Conservation (phyloP, 2,329 filamentous ascomycete genomes). For the Neofusicoccum cordaticola region DNA sequence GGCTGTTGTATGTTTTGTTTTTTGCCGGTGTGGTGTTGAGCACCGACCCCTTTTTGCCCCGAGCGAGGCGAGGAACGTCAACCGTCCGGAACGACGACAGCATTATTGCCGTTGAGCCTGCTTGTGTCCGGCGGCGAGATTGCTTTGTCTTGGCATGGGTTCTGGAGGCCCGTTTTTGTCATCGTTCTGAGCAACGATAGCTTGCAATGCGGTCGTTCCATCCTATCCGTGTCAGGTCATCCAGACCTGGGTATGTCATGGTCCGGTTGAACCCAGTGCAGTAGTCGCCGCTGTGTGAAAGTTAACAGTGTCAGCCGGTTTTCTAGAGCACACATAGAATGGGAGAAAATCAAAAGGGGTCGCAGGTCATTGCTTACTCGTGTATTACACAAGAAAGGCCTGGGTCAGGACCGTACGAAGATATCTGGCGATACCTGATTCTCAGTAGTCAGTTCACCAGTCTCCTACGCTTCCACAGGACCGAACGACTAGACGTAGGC, state of each 20-base stretch:
- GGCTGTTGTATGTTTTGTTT: slow-evolving; percentile 1
- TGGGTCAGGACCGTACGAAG: background rate
- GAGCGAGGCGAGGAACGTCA: background rate
- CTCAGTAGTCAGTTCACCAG: background rate
- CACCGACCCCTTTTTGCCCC: background rate
- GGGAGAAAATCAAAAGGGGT: background rate
- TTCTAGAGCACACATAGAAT: background rate
- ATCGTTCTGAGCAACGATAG: background rate
- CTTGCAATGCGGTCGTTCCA: slow-evolving; percentile 1
- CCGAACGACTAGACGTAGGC: too few relatives aligned
- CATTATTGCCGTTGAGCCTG: background rate
- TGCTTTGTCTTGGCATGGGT: too few relatives aligned
- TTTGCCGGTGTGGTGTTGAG: background rate
- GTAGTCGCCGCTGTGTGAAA: background rate
- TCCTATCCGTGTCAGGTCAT: background rate
- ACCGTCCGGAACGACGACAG: background rate
- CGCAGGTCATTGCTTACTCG: background rate
- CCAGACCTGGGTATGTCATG: background rate
- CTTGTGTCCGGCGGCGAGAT: too few relatives aligned
- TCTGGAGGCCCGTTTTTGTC: too few relatives aligned
- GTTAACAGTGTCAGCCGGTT: background rate
- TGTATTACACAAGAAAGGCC: background rate
- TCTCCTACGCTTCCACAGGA: too few relatives aligned
- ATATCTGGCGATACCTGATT: slow-evolving; percentile 1
- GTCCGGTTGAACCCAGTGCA: background rate